These are phyloP conservation scores for Camellia oleifera DNA, from an alignment of 179 eudicot species.

Conservation along the genomic window DNA sequence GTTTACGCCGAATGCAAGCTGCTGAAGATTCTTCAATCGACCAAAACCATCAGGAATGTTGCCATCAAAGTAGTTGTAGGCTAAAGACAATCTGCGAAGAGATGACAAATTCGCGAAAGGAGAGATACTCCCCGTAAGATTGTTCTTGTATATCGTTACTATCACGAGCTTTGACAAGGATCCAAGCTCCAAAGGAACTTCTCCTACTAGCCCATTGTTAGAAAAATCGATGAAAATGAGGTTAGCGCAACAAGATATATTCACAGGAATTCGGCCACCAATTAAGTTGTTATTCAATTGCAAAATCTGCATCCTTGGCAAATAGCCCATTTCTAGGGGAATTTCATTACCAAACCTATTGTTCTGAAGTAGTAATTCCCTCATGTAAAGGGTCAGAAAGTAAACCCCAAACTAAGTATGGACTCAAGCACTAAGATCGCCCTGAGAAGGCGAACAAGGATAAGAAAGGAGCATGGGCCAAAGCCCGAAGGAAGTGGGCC, in stretches of 20 bases:
- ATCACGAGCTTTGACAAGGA: conserved; percentile 8
- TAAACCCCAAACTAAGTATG: too few species aligned
- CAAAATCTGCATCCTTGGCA: background rate
- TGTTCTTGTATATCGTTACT: background rate
- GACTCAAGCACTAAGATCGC: too few species aligned
- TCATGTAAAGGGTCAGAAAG: too few species aligned
- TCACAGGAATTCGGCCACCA: conserved; percentile 12
- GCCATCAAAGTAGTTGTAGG: background rate
- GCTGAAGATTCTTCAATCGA: background rate
- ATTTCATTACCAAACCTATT: conserved; percentile 12
- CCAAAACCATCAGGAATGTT: background rate
- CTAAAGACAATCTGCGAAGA: background rate
- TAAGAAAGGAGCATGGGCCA: too few species aligned
- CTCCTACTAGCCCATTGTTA: background rate
- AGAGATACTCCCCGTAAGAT: too few species aligned
- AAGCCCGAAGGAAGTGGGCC: too few species aligned
- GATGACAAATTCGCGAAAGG: background rate
- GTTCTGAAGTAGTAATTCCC: conserved; percentile 4
- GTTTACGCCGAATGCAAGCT: background rate
- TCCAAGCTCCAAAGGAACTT: background rate
- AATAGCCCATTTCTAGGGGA: conserved; percentile 16
- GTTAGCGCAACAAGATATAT: background rate
- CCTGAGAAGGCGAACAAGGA: too few species aligned
- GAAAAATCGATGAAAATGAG: background rate
- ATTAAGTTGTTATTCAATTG: background rate